Evolutionary conservation across 2,329 filamentous ascomycete species (phyloP).

Genomic region (Neofusicoccum umdonicola): DNA sequence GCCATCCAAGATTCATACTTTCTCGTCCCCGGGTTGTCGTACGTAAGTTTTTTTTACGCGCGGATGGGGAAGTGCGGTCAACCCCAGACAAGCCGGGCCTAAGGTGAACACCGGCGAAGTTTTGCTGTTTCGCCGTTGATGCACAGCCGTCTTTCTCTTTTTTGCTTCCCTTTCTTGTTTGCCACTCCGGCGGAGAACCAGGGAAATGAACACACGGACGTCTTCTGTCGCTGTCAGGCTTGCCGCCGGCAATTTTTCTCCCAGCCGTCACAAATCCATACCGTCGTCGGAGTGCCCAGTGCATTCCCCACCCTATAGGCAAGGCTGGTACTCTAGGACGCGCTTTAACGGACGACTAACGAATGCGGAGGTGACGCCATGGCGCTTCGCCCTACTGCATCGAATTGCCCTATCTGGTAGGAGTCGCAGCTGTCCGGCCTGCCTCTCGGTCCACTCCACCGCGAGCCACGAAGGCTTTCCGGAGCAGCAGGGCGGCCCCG

Average conservation of each 20-base stretch:
- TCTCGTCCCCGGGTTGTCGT: not conserved
- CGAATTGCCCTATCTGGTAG: not conserved
- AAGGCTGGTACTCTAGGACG: not conserved
- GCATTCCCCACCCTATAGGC: not conserved
- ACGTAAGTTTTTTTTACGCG: not conserved
- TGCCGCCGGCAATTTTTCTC: not conserved
- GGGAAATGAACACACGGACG: no score
- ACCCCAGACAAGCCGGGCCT: not conserved
- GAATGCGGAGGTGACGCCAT: conserved; percentile 9
- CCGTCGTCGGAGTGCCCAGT: no score
- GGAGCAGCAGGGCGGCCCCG: not conserved
- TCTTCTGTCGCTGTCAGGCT: not conserved
- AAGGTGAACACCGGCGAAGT: not conserved
- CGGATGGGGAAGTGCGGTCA: not conserved
- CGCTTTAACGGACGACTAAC: not conserved
- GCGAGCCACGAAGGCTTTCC: not conserved
- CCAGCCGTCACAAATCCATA: no score
- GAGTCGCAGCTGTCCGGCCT: not conserved
- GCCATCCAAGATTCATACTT: not conserved
- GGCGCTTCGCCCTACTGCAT: not conserved
- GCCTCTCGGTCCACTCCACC: not conserved
- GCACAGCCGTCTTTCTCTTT: no score
- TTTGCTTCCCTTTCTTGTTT: not conserved
- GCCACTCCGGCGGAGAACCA: not conserved
- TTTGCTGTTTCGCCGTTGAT: not conserved